Evolutionary conservation across 441 rosid genomes (phyloP).

Genomic region (Pelargonium fulgidum): DNA sequence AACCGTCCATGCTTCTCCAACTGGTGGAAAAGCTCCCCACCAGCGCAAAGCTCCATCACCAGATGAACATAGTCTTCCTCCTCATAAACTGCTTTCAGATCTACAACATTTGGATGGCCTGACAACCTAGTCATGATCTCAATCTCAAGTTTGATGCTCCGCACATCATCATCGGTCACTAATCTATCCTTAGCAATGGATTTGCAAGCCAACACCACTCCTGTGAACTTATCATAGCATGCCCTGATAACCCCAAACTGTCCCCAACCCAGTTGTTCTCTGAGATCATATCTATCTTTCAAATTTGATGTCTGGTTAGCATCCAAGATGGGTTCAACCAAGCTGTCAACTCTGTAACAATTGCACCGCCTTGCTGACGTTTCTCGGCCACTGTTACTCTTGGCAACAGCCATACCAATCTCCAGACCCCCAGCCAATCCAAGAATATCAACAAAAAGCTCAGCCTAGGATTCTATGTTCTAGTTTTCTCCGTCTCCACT

Average conservation of each 20-base stretch:
- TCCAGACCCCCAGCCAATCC: slow-evolving; percentile 23
- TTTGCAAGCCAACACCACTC: slow-evolving; percentile 58
- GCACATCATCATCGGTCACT: slow-evolving; percentile 45
- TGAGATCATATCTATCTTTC: slow-evolving; percentile 44
- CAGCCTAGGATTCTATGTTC: slow-evolving; percentile 4
- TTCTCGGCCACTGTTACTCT: slow-evolving; percentile 33
- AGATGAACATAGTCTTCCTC: slow-evolving; percentile 54
- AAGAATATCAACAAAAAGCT: slow-evolving; percentile 15
- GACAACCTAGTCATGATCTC: slow-evolving; percentile 61
- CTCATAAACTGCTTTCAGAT: slow-evolving; percentile 64
- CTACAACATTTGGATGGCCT: slow-evolving; percentile 66
- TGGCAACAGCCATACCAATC: slow-evolving; percentile 51
- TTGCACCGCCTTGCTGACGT: slow-evolving; percentile 32
- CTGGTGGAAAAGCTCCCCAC: slow-evolving; percentile 59
- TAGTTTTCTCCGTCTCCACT: not conserved
- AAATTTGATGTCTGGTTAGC: slow-evolving; percentile 36
- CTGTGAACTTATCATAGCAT: slow-evolving; percentile 49
- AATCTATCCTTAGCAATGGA: slow-evolving; percentile 57
- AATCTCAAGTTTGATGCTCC: slow-evolving; percentile 58
- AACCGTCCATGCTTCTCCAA: slow-evolving; percentile 52
- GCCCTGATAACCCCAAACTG: slow-evolving; percentile 61
- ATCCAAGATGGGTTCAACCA: slow-evolving; percentile 42
- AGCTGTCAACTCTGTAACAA: slow-evolving; percentile 37
- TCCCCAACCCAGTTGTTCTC: slow-evolving; percentile 62
- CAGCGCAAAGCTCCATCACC: slow-evolving; percentile 78